A percentile compares a stretch with the other conserved stretches of the same genome.
Conservation (phyloP, 1,139 yeast species). For the Nematodospora anomalae region DNA sequence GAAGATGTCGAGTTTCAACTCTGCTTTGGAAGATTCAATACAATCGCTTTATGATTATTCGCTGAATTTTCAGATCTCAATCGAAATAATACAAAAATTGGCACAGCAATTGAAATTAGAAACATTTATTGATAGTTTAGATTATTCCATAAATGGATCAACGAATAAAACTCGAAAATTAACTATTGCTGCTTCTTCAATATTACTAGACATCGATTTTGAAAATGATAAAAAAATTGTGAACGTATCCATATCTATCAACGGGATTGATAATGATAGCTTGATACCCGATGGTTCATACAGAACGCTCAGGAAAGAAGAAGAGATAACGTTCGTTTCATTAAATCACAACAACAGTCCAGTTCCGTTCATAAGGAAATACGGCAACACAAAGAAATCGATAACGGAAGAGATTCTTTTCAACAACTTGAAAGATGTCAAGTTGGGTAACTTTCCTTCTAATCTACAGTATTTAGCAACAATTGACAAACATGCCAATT, state of each 20-base stretch:
- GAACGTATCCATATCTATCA: slow-evolving; percentile 36
- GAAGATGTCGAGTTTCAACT: slow-evolving; percentile 18
- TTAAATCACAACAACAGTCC: slow-evolving; percentile 17
- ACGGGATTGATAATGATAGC: slow-evolving; percentile 24
- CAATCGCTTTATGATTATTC: slow-evolving; percentile 34
- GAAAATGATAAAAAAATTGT: slow-evolving; percentile 25
- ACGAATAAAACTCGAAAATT: slow-evolving; percentile 27
- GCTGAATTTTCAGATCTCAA: slow-evolving; percentile 31
- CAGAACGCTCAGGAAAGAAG: slow-evolving; percentile 9
- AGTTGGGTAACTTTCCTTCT: slow-evolving; percentile 33
- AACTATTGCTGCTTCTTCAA: slow-evolving; percentile 45
- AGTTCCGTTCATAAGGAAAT: slow-evolving; percentile 17
- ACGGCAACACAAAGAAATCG: slow-evolving; percentile 9
- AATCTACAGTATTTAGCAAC: slow-evolving; percentile 40
- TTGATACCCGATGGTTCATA: slow-evolving; percentile 8
- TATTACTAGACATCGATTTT: slow-evolving; percentile 46
- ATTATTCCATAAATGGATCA: slow-evolving; percentile 22
- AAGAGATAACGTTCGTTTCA: slow-evolving; percentile 8
- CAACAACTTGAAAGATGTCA: slow-evolving; percentile 22
- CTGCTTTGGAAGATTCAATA: slow-evolving; percentile 30
- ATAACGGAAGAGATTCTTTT: slow-evolving; percentile 33
- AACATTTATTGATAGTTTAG: slow-evolving; percentile 44
- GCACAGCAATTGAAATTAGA: slow-evolving; percentile 45
- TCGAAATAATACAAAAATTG: slow-evolving; percentile 40
- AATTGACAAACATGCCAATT: slow-evolving; percentile 35